These are phyloP conservation scores for Pterocarpus macrocarpus DNA, from an alignment of 306 rosid genomes.

Conservation along the genomic window DNA sequence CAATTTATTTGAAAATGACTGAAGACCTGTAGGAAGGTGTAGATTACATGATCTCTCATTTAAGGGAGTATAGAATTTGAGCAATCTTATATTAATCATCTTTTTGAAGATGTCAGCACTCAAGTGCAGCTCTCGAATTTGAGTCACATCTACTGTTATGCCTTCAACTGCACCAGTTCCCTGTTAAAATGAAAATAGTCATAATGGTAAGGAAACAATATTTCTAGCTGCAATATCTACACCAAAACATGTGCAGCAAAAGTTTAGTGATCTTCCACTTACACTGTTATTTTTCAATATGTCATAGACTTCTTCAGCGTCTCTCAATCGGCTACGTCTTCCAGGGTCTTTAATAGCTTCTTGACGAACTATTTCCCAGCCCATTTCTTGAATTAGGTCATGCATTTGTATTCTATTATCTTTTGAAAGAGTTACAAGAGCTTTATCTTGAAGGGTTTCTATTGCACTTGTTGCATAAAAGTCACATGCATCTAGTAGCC, in stretches of 20 bases:
- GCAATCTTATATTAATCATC: conserved; percentile 32
- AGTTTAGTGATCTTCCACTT: background rate
- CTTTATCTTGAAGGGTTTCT: conserved; percentile 17
- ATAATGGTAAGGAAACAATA: conserved; percentile 14
- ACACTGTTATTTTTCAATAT: conserved; percentile 16
- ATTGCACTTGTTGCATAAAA: conserved; percentile 14
- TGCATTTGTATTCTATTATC: conserved; percentile 8
- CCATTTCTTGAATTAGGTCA: conserved; percentile 24
- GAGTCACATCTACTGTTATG: background rate
- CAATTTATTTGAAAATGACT: background rate
- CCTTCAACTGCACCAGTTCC: conserved; percentile 30
- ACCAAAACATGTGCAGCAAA: background rate
- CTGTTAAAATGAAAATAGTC: conserved; percentile 7
- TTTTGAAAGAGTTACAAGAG: conserved; percentile 10
- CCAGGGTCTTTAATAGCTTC: conserved; percentile 10
- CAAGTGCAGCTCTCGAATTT: background rate
- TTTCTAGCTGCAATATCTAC: background rate
- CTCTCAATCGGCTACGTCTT: conserved; percentile 26
- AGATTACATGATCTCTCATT: background rate
- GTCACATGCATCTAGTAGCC: background rate
- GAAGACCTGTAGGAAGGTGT: background rate
- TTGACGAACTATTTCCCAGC: conserved; percentile 29
- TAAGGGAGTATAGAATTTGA: conserved; percentile 3
- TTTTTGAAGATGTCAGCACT: conserved; percentile 19
- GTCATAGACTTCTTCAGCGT: conserved; percentile 6